These are phyloP conservation scores for Auricularia cornea DNA, from an alignment of 768 basidiomycete genomes.

Conservation along the genomic window DNA sequence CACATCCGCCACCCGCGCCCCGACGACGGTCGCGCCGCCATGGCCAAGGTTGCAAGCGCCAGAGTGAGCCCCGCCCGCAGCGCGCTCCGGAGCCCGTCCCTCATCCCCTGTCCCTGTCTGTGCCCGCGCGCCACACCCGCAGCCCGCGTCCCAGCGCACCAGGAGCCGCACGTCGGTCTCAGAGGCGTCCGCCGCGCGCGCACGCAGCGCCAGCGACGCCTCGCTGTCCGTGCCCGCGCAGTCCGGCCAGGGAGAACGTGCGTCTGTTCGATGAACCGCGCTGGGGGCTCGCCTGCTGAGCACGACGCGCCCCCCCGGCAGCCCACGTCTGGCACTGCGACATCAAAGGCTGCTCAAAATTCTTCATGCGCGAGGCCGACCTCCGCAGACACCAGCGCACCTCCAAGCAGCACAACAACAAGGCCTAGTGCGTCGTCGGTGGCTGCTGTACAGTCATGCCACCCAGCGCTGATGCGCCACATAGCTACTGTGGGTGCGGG, in stretches of 20 bases:
- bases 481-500: not conserved
- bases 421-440: not conserved
- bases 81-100: not conserved
- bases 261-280: not conserved
- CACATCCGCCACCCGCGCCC: not conserved
- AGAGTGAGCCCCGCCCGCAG: not conserved
- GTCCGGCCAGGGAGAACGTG: not conserved
- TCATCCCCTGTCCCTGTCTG: not conserved
- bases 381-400: slow-evolving; percentile 75
- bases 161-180: not conserved
- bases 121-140: not conserved
- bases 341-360: slow-evolving; percentile 73
- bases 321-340: slow-evolving; percentile 60
- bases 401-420: slow-evolving; percentile 49
- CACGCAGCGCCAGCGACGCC: not conserved
- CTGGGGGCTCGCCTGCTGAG: not conserved
- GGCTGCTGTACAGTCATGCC: not conserved
- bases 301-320: not conserved
- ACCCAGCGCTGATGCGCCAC: not conserved
- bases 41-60: not conserved
- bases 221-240: not conserved
- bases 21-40: not conserved
- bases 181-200: not conserved
- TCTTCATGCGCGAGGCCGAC: slow-evolving; percentile 76
- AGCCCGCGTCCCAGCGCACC: slow-evolving; percentile 2